Percentiles rank a stretch among this genome's conserved stretches.
Evolutionary conservation across 2,329 filamentous ascomycete species (phyloP).

Genomic region (Sarocladium oryzae): DNA sequence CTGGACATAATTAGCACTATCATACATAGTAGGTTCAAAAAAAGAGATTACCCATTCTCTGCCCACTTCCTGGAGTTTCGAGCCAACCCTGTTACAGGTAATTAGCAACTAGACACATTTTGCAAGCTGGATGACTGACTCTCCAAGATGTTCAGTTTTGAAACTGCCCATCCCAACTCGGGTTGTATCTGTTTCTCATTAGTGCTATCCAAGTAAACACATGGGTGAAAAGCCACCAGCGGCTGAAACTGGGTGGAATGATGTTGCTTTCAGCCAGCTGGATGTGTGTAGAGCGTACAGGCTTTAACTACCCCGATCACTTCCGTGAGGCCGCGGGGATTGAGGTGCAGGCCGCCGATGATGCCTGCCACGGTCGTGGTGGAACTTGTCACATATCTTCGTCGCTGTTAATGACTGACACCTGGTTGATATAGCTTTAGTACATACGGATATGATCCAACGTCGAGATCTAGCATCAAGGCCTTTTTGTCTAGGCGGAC

Average conservation of each 20-base stretch:
- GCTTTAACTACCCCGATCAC: conserved; percentile 64
- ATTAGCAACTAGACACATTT: conserved; percentile 16
- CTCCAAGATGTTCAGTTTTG: conserved; percentile 51
- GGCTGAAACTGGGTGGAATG: neutral
- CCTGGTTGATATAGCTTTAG: neutral
- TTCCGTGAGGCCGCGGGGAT: conserved; percentile 51
- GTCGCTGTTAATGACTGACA: neutral
- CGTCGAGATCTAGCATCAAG: conserved; percentile 61
- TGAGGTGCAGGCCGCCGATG: conserved; percentile 55
- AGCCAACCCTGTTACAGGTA: conserved; percentile 25
- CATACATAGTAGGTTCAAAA: neutral
- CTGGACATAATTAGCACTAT: conserved; percentile 18
- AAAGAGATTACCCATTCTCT: conserved; percentile 29
- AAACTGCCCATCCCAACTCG: conserved; percentile 58
- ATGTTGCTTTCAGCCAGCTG: neutral
- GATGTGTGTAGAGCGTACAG: conserved; percentile 8
- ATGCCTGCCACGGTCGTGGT: conserved; percentile 48
- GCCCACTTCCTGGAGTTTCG: conserved; percentile 40
- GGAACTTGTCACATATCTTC: conserved; percentile 24
- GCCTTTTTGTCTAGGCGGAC: conserved; percentile 20
- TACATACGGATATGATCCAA: conserved; percentile 27
- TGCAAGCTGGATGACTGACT: conserved; percentile 20
- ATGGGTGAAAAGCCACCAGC: neutral
- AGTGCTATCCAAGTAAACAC: neutral
- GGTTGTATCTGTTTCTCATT: conserved; percentile 44